Percentiles rank a stretch among this genome's conserved stretches.
Evolutionary conservation across 2,329 filamentous ascomycete species (phyloP).

Genomic region (Dryadomyces sulphureus): DNA sequence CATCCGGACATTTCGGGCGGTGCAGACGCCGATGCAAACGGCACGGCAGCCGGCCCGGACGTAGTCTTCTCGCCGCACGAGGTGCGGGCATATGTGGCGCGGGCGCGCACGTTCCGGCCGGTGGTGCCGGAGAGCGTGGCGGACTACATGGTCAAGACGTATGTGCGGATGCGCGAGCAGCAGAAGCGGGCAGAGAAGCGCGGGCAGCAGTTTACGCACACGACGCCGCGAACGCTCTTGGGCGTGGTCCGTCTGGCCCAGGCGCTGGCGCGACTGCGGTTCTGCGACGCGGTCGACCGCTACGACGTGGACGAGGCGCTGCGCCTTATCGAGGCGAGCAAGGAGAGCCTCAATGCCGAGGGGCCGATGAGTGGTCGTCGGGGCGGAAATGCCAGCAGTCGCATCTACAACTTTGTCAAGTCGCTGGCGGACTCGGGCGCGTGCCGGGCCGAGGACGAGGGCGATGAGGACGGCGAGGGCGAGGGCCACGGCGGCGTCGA

Average conservation of each 20-base stretch:
- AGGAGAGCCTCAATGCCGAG: conserved; percentile 73
- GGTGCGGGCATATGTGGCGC: conserved; percentile 89
- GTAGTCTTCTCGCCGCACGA: conserved; percentile 86
- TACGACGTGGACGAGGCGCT: conserved; percentile 95
- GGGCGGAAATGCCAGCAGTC: conserved; percentile 67
- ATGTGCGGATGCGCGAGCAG: conserved; percentile 84
- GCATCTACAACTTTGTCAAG: conserved; percentile 91
- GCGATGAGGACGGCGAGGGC: conserved; percentile 40
- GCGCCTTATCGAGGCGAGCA: conserved; percentile 81
- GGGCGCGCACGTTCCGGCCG: conserved; percentile 79
- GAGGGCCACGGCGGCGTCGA: conserved; percentile 48
- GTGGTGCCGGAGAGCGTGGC: conserved; percentile 72
- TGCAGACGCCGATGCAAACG: conserved; percentile 12
- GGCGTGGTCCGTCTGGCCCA: conserved; percentile 88
- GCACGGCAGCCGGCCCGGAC: conserved; percentile 20
- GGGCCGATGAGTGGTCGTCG: conserved; percentile 43
- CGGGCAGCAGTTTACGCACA: conserved; percentile 88
- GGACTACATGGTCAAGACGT: conserved; percentile 94
- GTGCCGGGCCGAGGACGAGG: conserved; percentile 57
- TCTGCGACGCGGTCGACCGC: conserved; percentile 68
- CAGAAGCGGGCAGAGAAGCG: conserved; percentile 83
- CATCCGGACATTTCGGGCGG: conserved; percentile 58
- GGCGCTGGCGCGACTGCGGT: conserved; percentile 81
- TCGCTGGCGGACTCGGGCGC: conserved; percentile 75
- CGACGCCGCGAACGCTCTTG: conserved; percentile 82